Evolutionary conservation across 1,284 basidiomycete genomes (phyloP), one percentile per base, ranked within the genome.

Genomic region (Tremellales sp.): DNA sequence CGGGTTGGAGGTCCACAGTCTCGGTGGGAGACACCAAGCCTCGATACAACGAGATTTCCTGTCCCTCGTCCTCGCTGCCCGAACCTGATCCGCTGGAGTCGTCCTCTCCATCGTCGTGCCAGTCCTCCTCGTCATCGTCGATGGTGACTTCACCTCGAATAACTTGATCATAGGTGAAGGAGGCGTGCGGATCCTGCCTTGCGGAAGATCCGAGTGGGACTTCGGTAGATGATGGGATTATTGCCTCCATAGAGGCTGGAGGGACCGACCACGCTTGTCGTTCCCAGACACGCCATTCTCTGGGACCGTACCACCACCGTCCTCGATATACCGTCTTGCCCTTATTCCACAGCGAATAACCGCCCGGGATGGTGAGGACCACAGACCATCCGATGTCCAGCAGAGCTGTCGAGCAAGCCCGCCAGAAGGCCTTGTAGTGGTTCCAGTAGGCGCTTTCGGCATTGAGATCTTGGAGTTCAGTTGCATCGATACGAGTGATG

Each of bases 221-320:
- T 14, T 14, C 34, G 10, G 34, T 36, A 8, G 34, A 36, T 8
- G 9, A 16, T n/a, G n/a, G n/a, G n/a, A n/a, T n/a, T n/a, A n/a
- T n/a, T n/a, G n/a, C n/a, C 21, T 24, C 42, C 13, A 18, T 22
- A 9, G 24, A 24, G 21, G 9, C 37, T 9, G 14, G 9, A 21
- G 60, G 63, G 25, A 55, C 59, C 7, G 41, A 29, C 69, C 69
- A 71, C 1, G 63, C 67, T 2, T 51, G 58, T 19, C 61, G 35
- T 10, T 62, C 43, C 68, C 68, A 70, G 31, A 70, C 40, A 8
- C 56, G 48, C 66, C 66, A 70, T 9, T 54, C 47, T n/a, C 68
- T 45, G 2, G 68, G 68, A 2, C 70, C 70, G 45, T 67, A 72
- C 67, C 66, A 70, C 68, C 70, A 70, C 28, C 66, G 47, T n/a